A percentile compares a stretch with the other conserved stretches of the same genome.
Evolutionary conservation across 495 filamentous ascomycete genomes (phyloP).

Genomic region (Pyronema omphalodes): DNA sequence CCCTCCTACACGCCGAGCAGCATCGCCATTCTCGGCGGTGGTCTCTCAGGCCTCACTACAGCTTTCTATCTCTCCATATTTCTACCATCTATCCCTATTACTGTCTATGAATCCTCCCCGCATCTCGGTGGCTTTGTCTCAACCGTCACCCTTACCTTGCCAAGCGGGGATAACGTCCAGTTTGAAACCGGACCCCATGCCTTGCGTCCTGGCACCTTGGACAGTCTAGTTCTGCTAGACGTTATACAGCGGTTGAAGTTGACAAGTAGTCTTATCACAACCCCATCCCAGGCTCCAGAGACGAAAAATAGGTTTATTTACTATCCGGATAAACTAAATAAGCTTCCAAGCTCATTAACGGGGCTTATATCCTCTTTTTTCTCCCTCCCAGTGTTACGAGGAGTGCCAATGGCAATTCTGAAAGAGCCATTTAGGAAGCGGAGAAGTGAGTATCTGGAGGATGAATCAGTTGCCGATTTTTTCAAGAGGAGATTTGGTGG

Average conservation of each 20-base stretch:
- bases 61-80: constrained; percentile 55
- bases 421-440: constrained; percentile 26
- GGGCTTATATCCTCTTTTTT: constrained; percentile 26
- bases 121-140: constrained; percentile 70
- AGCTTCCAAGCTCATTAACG: constrained; percentile 35
- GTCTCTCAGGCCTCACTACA: constrained; percentile 70
- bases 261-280: not conserved
- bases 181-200: constrained; percentile 81
- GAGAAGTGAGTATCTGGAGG: constrained; percentile 25
- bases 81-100: constrained; percentile 40
- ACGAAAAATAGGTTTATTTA: constrained; percentile 63
- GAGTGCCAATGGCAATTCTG: constrained; percentile 26
- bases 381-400: constrained; percentile 46
- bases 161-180: constrained; percentile 40
- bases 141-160: constrained; percentile 29
- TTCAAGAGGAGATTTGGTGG: constrained; percentile 37
- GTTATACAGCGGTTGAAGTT: constrained; percentile 35
- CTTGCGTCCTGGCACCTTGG: constrained; percentile 36
- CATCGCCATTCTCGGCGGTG: constrained; percentile 38
- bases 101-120: constrained; percentile 52
- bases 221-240: constrained; percentile 32
- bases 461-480: constrained; percentile 59
- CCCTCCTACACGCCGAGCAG: no score
- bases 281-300: constrained; percentile 22
- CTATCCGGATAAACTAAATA: constrained; percentile 75